Base-by-base conservation (phyloP, 345 rosid genomes). In the Trapa bicornis region DNA sequence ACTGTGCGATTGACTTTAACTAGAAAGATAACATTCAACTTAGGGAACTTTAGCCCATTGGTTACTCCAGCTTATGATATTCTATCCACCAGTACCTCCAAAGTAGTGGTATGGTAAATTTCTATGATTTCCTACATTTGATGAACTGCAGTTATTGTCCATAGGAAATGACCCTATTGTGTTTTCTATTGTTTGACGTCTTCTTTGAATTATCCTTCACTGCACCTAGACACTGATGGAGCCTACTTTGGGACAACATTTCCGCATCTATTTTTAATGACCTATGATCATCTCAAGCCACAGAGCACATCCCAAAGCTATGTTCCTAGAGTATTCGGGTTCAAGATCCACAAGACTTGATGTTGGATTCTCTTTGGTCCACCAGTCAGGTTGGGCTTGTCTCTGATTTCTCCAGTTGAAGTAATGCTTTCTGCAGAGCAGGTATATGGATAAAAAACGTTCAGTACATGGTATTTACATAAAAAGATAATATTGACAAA, bases 171-270 rank as follows among this genome's bases (percentile, higher is more conserved):
- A 29, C 22, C 60, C 5, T 54, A 8, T 35, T 38, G 56, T 11
- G 13, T 45, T 33, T 43, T 65, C 32, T 11, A 9, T 1, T 2
- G 39, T 33, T 56, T 22, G 13, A 39, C 5, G 15, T 53, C 9
- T 57, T 3, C 13, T 57, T 43, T 47, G 32, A 22, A 45, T 33
- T 64, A 77, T 78, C 84, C 80, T 92, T 83, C 70, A 85, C 69
- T 72, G 64, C 73, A 57, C 73, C 45, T 83, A 93, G 98, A 93
- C 84, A 87, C 88, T 66, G 98, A 93, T 72, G 98, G 96, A 72
- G 98, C 97, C 47, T 93, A 90, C 75, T 90, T 90, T 67, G 98
- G 98, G 67, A 86, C 89, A 33, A 93, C 98, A 56, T 90, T 90
- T 75, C 97, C 98, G 60, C 92, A 93, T 82, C 81, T 93, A 74